Conservation (phyloP, 1,284 basidiomycete genomes). For the Mycocalia duriaeana region DNA sequence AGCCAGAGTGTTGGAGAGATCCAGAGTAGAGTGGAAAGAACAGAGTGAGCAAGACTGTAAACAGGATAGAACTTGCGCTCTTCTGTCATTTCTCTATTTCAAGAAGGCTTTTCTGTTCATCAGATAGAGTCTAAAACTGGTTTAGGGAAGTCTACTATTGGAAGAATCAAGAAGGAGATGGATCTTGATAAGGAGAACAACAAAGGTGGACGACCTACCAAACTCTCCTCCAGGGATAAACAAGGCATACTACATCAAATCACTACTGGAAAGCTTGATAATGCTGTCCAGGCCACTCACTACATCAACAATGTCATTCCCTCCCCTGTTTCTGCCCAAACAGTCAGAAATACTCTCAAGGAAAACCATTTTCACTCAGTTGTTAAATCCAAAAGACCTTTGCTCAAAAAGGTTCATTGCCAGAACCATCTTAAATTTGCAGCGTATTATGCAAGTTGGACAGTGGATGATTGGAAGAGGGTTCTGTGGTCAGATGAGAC, state of each 20-base stretch:
- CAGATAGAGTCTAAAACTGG: no score
- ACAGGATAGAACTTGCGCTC: no score
- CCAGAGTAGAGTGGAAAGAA: no score
- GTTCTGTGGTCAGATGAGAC: slow-evolving; percentile 9
- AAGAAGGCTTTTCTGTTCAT: no score
- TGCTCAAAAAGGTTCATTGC: slow-evolving; percentile 3
- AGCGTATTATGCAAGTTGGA: slow-evolving; percentile 6
- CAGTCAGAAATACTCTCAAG: slow-evolving; percentile 11
- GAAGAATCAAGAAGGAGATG: slow-evolving; percentile 3
- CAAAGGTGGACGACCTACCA: slow-evolving; percentile 4
- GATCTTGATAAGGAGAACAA: slow-evolving; percentile 1
- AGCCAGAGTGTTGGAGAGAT: no score
- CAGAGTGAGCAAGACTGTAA: no score
- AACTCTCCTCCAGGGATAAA: slow-evolving; percentile 9
- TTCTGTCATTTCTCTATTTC: no score
- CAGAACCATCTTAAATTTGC: slow-evolving; percentile 5
- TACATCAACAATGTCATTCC: slow-evolving; percentile 10
- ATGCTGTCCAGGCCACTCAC: slow-evolving; percentile 11
- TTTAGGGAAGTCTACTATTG: slow-evolving; percentile 2
- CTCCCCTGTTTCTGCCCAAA: slow-evolving; percentile 11
- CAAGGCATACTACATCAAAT: slow-evolving; percentile 8
- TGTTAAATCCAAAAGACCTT: background rate
- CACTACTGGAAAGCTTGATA: slow-evolving; percentile 9
- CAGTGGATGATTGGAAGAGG: slow-evolving; percentile 11
- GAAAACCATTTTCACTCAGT: slow-evolving; percentile 3